Conservation (phyloP, 2,329 filamentous ascomycete genomes). For the Hymenoscyphus repandus region DNA sequence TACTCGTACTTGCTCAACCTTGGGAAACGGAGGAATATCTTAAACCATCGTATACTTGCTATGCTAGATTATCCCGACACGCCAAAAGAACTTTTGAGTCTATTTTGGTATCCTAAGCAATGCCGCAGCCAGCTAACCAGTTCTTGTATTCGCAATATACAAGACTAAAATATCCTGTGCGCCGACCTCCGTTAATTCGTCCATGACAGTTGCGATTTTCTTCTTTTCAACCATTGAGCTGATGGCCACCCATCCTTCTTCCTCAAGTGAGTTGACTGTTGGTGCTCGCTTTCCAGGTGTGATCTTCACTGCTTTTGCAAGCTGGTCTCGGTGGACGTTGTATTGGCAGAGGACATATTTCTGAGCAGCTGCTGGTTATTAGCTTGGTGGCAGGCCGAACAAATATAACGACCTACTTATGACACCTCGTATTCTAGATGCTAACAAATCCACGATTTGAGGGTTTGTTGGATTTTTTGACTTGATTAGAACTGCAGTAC, state of each 20-base stretch:
- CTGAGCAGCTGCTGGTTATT: slow-evolving; percentile 60
- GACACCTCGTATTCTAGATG: slow-evolving; percentile 82
- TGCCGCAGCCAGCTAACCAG: slow-evolving; percentile 8
- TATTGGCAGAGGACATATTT: slow-evolving; percentile 94
- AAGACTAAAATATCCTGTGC: slow-evolving; percentile 33
- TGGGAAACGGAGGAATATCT: no score
- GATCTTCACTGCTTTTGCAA: slow-evolving; percentile 65
- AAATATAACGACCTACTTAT: slow-evolving; percentile 55
- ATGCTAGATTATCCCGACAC: no score
- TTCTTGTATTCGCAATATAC: slow-evolving; percentile 31
- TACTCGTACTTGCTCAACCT: no score
- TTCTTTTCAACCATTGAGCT: slow-evolving; percentile 66
- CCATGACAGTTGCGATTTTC: slow-evolving; percentile 32
- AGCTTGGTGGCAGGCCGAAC: slow-evolving; percentile 5
- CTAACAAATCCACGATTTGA: slow-evolving; percentile 76
- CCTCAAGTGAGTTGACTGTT: slow-evolving; percentile 84
- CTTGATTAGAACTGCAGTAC: slow-evolving; percentile 86
- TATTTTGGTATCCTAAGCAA: slow-evolving; percentile 1
- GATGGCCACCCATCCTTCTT: slow-evolving; percentile 90
- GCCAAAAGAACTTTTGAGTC: background rate
- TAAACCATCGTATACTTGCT: no score
- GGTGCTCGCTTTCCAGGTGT: slow-evolving; percentile 93
- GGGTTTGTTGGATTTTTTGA: slow-evolving; percentile 78
- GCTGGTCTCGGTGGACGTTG: slow-evolving; percentile 71
- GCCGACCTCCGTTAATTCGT: slow-evolving; percentile 30